phyloP scores from a whole-genome alignment of 495 filamentous ascomycete species.

The Daldinia bambusicola region DNA sequence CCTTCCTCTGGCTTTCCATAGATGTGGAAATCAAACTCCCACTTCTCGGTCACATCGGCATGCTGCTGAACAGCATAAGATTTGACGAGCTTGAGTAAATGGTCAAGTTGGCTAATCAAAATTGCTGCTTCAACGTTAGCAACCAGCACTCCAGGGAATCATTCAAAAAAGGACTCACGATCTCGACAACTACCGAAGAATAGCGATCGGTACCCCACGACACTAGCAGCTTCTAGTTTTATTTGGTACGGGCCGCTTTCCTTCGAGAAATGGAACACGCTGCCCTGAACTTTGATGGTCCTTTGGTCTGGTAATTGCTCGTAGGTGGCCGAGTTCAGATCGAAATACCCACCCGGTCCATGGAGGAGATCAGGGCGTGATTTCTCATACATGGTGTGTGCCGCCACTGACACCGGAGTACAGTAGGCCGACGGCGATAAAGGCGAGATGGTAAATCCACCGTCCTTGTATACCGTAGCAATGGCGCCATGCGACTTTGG shows the following conservation, averaged over 20 bases:
- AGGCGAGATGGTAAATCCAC: slow-evolving; percentile 58
- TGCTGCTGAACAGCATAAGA: slow-evolving; percentile 45
- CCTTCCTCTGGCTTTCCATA: slow-evolving; percentile 53
- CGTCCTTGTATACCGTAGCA: slow-evolving; percentile 51
- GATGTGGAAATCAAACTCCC: slow-evolving; percentile 53
- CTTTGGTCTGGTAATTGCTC: slow-evolving; percentile 52
- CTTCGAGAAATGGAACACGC: slow-evolving; percentile 48
- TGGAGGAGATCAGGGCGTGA: slow-evolving; percentile 56
- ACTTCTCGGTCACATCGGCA: slow-evolving; percentile 39
- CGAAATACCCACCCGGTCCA: slow-evolving; percentile 59
- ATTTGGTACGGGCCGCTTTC: slow-evolving; percentile 50
- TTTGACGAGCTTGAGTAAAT: slow-evolving; percentile 46
- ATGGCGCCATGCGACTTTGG: slow-evolving; percentile 56
- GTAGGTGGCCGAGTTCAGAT: slow-evolving; percentile 52
- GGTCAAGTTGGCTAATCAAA: slow-evolving; percentile 54
- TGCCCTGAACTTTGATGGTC: slow-evolving; percentile 54
- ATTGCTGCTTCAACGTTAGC: slow-evolving; percentile 46
- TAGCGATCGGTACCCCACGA: slow-evolving; percentile 55
- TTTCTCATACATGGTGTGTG: slow-evolving; percentile 65
- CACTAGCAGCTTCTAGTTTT: slow-evolving; percentile 58
- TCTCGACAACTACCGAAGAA: slow-evolving; percentile 60
- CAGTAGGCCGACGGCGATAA: slow-evolving; percentile 49
- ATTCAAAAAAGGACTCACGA: slow-evolving; percentile 36
- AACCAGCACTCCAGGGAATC: neutral
- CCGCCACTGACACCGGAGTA: slow-evolving; percentile 58